These are phyloP conservation scores for Venturiaceae sp. DNA, from an alignment of 2,329 filamentous ascomycete species.

Conservation along the genomic window DNA sequence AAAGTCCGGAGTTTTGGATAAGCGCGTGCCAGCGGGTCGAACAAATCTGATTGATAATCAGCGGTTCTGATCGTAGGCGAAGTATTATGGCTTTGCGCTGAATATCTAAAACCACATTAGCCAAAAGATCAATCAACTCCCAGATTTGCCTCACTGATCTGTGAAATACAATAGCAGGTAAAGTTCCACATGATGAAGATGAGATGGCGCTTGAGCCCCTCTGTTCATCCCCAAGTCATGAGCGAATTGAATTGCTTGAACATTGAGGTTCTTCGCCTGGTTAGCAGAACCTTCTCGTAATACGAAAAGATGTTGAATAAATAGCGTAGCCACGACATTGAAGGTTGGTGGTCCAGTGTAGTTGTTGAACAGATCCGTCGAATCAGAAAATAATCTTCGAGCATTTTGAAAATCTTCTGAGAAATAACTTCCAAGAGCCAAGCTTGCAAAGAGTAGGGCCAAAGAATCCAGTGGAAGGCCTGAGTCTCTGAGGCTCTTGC, in stretches of 20 bases:
- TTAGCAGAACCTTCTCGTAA: not conserved
- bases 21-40: not conserved
- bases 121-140: not conserved
- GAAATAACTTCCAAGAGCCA: not conserved
- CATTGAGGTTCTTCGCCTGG: not conserved
- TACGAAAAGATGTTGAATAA: not conserved
- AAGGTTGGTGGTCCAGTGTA: not conserved
- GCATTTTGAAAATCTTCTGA: not conserved
- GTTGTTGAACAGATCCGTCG: not conserved
- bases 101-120: not conserved
- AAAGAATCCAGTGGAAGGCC: not conserved
- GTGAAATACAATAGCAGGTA: not conserved
- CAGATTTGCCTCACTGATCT: not conserved
- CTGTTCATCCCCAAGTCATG: not conserved
- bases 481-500: not conserved
- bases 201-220: not conserved
- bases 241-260: not conserved
- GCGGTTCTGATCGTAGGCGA: not conserved
- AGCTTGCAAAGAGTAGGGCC: not conserved
- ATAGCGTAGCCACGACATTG: not conserved
- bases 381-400: not conserved
- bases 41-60: not conserved
- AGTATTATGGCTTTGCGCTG: not conserved
- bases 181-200: not conserved
- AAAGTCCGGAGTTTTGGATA: not conserved